phyloP scores from a whole-genome alignment of 306 rosid species.

The Crotalaria pallida region DNA sequence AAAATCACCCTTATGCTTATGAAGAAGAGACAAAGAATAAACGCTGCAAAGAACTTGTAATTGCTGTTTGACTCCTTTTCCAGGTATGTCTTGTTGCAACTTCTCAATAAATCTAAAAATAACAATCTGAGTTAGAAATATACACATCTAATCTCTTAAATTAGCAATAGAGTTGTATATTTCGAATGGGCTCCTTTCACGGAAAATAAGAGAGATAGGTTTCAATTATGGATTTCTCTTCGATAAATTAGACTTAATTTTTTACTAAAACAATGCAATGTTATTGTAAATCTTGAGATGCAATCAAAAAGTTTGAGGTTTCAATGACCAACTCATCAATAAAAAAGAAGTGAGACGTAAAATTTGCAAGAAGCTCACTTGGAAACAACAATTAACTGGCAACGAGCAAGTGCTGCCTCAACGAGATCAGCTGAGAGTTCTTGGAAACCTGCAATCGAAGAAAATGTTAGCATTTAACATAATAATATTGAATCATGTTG shows the following conservation, averaged over 20 bases:
- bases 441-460: slow-evolving; percentile 49
- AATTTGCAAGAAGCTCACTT: slow-evolving; percentile 74
- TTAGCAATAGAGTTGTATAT: not conserved
- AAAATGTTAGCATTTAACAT: not conserved
- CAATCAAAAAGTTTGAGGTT: not conserved
- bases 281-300: not conserved
- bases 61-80: slow-evolving; percentile 83
- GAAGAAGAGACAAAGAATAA: slow-evolving; percentile 74
- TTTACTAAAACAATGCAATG: not conserved
- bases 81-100: slow-evolving; percentile 75
- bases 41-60: slow-evolving; percentile 60
- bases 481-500: not conserved
- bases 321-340: not conserved
- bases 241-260: not conserved
- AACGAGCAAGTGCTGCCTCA: slow-evolving; percentile 85
- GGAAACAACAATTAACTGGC: slow-evolving; percentile 84
- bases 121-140: not conserved
- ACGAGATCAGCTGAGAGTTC: slow-evolving; percentile 68
- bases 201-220: not conserved
- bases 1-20: slow-evolving; percentile 81
- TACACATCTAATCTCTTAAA: not conserved
- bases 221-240: not conserved
- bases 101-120: slow-evolving; percentile 72
- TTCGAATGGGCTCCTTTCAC: not conserved
- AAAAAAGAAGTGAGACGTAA: not conserved